Evolutionary conservation across 1,284 basidiomycete genomes (phyloP), one percentile per base, ranked within the genome.

Genomic region (Sparassis latifolia): DNA sequence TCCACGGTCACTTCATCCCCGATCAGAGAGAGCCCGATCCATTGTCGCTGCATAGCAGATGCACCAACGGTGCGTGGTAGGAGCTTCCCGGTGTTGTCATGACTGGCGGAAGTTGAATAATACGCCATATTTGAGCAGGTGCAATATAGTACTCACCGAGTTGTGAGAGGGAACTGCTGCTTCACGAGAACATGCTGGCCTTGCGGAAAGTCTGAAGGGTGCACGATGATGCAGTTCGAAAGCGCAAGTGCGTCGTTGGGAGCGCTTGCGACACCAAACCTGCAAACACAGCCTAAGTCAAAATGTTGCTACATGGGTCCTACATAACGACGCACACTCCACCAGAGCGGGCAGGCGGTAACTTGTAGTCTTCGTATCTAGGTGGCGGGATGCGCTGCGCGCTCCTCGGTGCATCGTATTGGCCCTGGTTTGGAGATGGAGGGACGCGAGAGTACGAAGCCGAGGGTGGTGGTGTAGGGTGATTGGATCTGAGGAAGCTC

Each of bases 211-310:
- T 95, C 91, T 6, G 72, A 69, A 1, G 86, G 82, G 66, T 89
- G 74, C 29, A 92, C 88, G 41, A 93, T 79, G 12, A 95, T 66
- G 55, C 89, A 84, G 66, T 94, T 95, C n/a, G 81, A 80, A 53
- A 92, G 72, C 0, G 91, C 92, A 33, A 92, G 76, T 9, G 77
- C 62, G 45, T 84, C 77, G 57, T 71, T 83, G 0, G 86, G 84
- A 48, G 75, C 70, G 29, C 69, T 61, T 4, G 77, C 76, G 20
- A 90, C 83, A 20, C 65, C 65, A 60, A 77, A 89, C 29, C 84
- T 86, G 53, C 1, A 46, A 20, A 4, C 37, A 4, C 41, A 32
- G 35, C 48, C 3, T 53, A 29, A 20, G 30, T 38, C 20, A 43
- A 12, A 12, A 10, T 9, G 4, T 12, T 37, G n/a, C 12, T 6